Percentiles rank a stretch among this genome's conserved stretches.
Evolutionary conservation across 2,329 filamentous ascomycete species (phyloP).

Genomic region (Eutypella sp.): DNA sequence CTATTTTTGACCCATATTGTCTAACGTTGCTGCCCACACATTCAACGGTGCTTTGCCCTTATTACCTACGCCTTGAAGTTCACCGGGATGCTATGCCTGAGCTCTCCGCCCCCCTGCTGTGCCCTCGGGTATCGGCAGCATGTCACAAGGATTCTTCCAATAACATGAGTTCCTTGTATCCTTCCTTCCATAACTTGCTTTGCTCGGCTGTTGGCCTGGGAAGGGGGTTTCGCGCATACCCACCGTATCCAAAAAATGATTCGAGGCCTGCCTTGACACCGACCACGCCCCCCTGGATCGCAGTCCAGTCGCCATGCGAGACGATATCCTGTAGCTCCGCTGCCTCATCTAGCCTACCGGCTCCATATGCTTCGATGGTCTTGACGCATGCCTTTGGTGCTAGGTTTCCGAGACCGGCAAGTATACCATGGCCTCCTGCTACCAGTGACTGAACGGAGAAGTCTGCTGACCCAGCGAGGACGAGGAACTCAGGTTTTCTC

Average conservation of each 20-base stretch:
- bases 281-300: constrained; percentile 66
- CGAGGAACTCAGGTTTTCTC: constrained; percentile 52
- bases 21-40: too few relatives aligned
- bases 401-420: constrained; percentile 69
- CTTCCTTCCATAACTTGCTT: constrained; percentile 47
- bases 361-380: constrained; percentile 54
- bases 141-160: constrained; percentile 46
- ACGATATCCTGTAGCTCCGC: constrained; percentile 60
- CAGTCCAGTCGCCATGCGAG: constrained; percentile 66
- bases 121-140: constrained; percentile 12
- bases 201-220: constrained; percentile 47
- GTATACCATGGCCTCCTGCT: constrained; percentile 65
- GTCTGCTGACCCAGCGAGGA: constrained; percentile 68
- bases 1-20: too few relatives aligned
- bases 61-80: too few relatives aligned
- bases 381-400: constrained; percentile 61
- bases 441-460: constrained; percentile 66
- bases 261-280: constrained; percentile 66
- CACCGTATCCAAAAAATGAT: constrained; percentile 65
- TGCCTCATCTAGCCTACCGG: constrained; percentile 55
- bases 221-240: constrained; percentile 44
- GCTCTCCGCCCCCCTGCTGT: constrained; percentile 2
- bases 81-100: too few relatives aligned
- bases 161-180: constrained; percentile 46
- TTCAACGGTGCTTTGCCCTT: too few relatives aligned